Percentiles rank a stretch among this genome's conserved stretches.
Evolutionary conservation across 2,329 filamentous ascomycete species (phyloP).

Genomic region (Lecanicillium sp.): DNA sequence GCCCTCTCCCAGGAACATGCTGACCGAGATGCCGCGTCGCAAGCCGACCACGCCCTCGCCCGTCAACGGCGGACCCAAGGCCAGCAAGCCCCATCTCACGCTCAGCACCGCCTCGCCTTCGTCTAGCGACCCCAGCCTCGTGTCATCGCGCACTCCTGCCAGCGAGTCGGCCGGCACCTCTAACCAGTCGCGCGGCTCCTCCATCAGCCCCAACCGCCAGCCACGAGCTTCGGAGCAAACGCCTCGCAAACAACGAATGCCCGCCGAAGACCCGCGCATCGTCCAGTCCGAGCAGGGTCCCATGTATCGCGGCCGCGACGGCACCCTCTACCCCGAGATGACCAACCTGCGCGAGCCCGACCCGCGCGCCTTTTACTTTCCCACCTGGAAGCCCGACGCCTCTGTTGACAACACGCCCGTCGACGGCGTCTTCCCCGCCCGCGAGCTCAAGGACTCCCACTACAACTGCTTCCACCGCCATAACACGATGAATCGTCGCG

Average conservation of each 20-base stretch:
- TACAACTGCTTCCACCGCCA: slow-evolving; percentile 44
- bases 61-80: neutral
- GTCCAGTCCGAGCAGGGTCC: slow-evolving; percentile 28
- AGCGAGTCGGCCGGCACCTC: neutral
- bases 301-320: slow-evolving; percentile 32
- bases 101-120: neutral
- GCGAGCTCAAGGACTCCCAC: slow-evolving; percentile 38
- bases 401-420: slow-evolving; percentile 18
- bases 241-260: slow-evolving; percentile 17
- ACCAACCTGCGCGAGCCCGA: slow-evolving; percentile 29
- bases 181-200: slow-evolving; percentile 25
- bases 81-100: neutral
- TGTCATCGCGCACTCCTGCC: slow-evolving; percentile 2
- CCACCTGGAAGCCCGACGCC: slow-evolving; percentile 24
- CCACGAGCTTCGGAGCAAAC: slow-evolving; percentile 17
- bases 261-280: slow-evolving; percentile 26
- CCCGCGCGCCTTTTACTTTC: slow-evolving; percentile 33
- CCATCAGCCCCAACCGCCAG: slow-evolving; percentile 19
- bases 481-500: slow-evolving; percentile 39
- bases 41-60: neutral
- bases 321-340: slow-evolving; percentile 38
- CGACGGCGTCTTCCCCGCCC: slow-evolving; percentile 35
- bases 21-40: slow-evolving; percentile 10
- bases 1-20: neutral
- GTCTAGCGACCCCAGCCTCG: neutral